Evolutionary conservation across 2,329 filamentous ascomycete genomes (phyloP).

Genomic region (Metarhizium humberi): DNA sequence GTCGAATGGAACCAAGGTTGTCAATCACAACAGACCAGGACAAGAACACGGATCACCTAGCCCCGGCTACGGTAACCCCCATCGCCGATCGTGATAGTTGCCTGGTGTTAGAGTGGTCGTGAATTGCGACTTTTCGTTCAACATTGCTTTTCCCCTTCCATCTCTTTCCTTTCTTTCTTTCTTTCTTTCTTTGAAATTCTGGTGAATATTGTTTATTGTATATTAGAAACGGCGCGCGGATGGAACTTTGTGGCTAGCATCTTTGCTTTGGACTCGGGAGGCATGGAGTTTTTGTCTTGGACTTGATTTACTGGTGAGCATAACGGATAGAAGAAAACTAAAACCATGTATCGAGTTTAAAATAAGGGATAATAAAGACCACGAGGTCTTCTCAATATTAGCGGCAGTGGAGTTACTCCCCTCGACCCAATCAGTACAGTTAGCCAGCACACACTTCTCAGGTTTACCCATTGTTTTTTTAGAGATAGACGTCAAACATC

Average conservation of each 20-base stretch:
- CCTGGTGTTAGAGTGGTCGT: background rate
- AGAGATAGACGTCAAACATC: no score
- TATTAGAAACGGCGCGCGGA: no score
- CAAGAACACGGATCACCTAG: constrained; percentile 21
- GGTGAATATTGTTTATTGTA: no score
- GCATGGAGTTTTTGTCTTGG: background rate
- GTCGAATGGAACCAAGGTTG: constrained; percentile 16
- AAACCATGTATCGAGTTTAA: background rate
- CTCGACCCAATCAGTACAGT: background rate
- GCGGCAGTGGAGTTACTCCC: background rate
- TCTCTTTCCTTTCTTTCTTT: no score
- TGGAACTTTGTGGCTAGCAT: no score
- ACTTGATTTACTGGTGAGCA: background rate
- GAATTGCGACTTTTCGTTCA: background rate
- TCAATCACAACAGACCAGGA: constrained; percentile 21
- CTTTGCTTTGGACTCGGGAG: background rate
- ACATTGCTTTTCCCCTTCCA: no score
- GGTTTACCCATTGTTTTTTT: no score
- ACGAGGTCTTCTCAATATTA: background rate
- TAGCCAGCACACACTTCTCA: no score
- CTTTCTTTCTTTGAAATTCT: no score
- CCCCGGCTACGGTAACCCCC: constrained; percentile 15
- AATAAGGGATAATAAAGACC: background rate
- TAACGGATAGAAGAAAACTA: background rate
- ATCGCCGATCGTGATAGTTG: background rate